A percentile compares a stretch with the other conserved stretches of the same genome.
These are phyloP conservation scores for Boechera retrofracta DNA, from an alignment of 345 rosid species.

Conservation along the genomic window DNA sequence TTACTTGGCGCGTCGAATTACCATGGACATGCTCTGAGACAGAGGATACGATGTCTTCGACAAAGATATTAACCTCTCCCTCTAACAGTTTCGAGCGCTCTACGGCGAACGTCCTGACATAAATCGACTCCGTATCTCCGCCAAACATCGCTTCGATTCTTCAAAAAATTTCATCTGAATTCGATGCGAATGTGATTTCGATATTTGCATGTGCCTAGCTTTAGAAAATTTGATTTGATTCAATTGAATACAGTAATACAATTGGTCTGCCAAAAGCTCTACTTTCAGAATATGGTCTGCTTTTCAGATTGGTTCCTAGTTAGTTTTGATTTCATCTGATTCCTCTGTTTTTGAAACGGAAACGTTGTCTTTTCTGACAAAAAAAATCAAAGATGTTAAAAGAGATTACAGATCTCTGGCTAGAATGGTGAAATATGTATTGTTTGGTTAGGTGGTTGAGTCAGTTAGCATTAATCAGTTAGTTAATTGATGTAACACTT, in stretches of 20 bases:
- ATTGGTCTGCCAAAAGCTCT: neutral
- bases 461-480: neutral
- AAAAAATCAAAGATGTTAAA: neutral
- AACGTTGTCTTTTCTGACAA: neutral
- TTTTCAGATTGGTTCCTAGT: neutral
- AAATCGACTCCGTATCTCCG: constrained; percentile 67
- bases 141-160: constrained; percentile 56
- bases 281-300: neutral
- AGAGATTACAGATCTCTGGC: too few species aligned
- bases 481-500: neutral
- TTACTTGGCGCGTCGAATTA: constrained; percentile 70
- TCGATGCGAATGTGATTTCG: constrained; percentile 10
- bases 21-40: constrained; percentile 82
- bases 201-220: constrained; percentile 36
- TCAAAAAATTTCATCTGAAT: constrained; percentile 55
- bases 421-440: too few species aligned
- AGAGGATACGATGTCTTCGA: constrained; percentile 68
- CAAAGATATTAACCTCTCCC: constrained; percentile 62
- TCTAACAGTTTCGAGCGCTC: constrained; percentile 58
- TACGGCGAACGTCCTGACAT: constrained; percentile 57
- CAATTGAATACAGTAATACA: neutral
- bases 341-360: neutral
- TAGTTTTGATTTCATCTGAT: neutral
- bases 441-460: neutral
- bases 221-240: neutral